Conservation (phyloP, 2,329 filamentous ascomycete species). For the Penicillium palitans region DNA sequence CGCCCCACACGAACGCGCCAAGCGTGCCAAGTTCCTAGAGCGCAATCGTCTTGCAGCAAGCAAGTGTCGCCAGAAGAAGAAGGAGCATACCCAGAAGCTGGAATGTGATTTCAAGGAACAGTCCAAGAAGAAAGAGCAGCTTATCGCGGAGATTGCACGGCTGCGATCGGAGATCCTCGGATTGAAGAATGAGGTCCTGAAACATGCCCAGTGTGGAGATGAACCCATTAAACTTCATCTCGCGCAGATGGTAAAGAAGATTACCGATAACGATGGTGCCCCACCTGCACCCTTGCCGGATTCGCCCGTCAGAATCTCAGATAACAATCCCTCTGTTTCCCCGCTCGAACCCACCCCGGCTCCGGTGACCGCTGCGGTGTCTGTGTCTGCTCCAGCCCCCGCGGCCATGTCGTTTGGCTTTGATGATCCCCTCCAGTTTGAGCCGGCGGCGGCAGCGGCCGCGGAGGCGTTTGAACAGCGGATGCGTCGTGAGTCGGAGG, state of each 20-base stretch:
- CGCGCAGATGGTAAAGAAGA: conserved; percentile 41
- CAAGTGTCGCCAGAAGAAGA: conserved; percentile 65
- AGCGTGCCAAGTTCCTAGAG: conserved; percentile 56
- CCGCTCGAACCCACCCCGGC: conserved; percentile 7
- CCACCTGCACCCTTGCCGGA: background rate
- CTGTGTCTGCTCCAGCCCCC: background rate
- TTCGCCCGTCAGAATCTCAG: conserved; percentile 10
- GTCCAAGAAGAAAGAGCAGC: conserved; percentile 34
- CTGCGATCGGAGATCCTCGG: conserved; percentile 41
- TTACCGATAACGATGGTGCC: conserved; percentile 31
- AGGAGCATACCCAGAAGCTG: conserved; percentile 55
- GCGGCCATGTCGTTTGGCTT: conserved; percentile 34
- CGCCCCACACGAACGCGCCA: conserved; percentile 34
- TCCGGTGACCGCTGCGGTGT: background rate
- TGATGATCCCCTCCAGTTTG: conserved; percentile 34
- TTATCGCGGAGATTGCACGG: conserved; percentile 36
- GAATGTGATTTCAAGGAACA: conserved; percentile 45
- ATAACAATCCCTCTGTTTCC: conserved; percentile 19
- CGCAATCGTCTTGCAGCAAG: conserved; percentile 61
- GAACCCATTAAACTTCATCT: conserved; percentile 40
- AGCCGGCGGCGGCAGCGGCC: conserved; percentile 18
- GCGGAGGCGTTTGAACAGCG: conserved; percentile 31
- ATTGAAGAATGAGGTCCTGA: conserved; percentile 44
- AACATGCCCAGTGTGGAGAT: conserved; percentile 42
- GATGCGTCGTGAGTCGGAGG: conserved; percentile 33